Evolutionary conservation across 1,284 basidiomycete genomes (phyloP), one percentile per base, ranked within the genome.

Genomic region (Cryptococcus sp.): DNA sequence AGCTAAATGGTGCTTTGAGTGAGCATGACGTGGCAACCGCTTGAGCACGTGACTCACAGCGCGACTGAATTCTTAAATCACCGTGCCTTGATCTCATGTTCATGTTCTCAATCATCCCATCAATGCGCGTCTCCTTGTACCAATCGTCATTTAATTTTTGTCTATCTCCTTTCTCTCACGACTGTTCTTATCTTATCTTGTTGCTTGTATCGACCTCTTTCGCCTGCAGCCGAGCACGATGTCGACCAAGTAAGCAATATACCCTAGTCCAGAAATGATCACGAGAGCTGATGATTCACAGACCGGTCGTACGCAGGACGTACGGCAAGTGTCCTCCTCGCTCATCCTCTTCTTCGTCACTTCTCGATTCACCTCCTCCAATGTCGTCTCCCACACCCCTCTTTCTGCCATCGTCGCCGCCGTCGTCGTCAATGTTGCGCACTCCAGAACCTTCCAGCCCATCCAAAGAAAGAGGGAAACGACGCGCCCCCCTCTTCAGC

Each of bases 291-390:
- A 29, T 25, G 22, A 52, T 46, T 40, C 16, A 4, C 56, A 74
- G 70, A 56, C 68, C 69, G 3, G 40, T 54, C 17, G 64, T 69
- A n/a, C 59, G 64, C 19, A 46, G 67, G 48, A 75, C 73, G 26
- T 75, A 75, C 46, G 71, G 73, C 40, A 67, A 63, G 46, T 43
- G 62, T 20, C 54, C 45, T 7, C 53, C 60, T 5, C 40, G 51
- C 0, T 22, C 55, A 10, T 43, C 62, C 3, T 55, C 65, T n/a
- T 57, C 65, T 4, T 59, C 58, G 10, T 65, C 64, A 20, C 38
- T 58, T 22, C 59, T 61, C 29, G 50, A 52, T 34, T 25, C 41
- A 5, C 45, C 61, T 11, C 46, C 57, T 2, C 44, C 60, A 41
- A 58, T 61, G 15, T 41, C 57, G 3, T 50, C 56, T 19, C 41